phyloP scores from a whole-genome alignment of 2,329 filamentous ascomycete species.

The Trichophyton schoenleinii region DNA sequence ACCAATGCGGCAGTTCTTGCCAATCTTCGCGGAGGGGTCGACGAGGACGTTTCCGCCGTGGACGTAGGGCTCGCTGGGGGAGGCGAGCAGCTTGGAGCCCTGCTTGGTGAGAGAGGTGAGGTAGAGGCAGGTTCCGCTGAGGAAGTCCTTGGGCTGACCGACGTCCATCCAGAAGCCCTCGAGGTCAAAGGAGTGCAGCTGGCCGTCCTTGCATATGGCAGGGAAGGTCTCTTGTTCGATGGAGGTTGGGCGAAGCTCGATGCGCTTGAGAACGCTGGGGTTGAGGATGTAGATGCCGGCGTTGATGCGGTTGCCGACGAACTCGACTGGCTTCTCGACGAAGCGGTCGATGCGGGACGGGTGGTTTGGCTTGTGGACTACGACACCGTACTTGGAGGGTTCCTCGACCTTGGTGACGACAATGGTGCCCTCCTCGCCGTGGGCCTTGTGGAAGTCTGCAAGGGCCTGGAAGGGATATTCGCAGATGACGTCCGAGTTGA shows the following conservation, averaged over 20 bases:
- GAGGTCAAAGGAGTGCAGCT: constrained; percentile 90
- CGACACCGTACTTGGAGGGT: constrained; percentile 95
- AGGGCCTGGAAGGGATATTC: constrained; percentile 90
- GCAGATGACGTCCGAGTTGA: constrained; percentile 97
- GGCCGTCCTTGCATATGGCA: constrained; percentile 74
- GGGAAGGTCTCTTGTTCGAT: constrained; percentile 99
- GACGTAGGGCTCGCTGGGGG: constrained; percentile 63
- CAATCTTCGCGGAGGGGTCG: constrained; percentile 86
- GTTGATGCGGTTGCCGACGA: constrained; percentile 97
- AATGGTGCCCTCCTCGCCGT: constrained; percentile 94
- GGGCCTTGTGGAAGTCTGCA: constrained; percentile 78
- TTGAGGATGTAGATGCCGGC: constrained; percentile 97
- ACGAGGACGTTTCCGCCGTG: constrained; percentile 93
- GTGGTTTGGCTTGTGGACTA: constrained; percentile 92
- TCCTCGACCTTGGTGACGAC: constrained; percentile 98
- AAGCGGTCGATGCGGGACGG: constrained; percentile 90
- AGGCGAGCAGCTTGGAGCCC: constrained; percentile 68
- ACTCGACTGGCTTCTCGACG: constrained; percentile 98
- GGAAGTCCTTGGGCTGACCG: constrained; percentile 95
- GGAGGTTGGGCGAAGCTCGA: constrained; percentile 89
- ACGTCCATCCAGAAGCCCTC: constrained; percentile 99
- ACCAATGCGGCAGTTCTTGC: constrained; percentile 95
- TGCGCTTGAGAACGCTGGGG: constrained; percentile 76
- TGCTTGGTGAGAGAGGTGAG: constrained; percentile 86
- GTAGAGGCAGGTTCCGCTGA: constrained; percentile 91